Evolutionary conservation across 192 early-diverging fungal genomes (phyloP).

Genomic region (Entophlyctis luteolus): DNA sequence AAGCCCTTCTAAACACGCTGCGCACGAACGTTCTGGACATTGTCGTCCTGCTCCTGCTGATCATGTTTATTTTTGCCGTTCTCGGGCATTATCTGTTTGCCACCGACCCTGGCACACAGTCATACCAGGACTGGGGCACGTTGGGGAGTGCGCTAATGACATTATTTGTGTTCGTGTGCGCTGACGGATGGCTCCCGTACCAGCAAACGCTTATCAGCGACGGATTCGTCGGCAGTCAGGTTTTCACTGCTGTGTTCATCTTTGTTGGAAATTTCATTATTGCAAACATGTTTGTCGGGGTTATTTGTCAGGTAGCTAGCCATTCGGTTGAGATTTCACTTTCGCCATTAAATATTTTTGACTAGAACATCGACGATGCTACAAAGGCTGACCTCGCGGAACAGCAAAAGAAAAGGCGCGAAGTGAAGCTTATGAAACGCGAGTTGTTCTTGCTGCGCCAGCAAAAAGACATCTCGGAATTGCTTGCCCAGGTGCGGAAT

Average conservation of each 20-base stretch:
- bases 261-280: slow-evolving; percentile 50
- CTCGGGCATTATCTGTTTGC: slow-evolving; percentile 50
- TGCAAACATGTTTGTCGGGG: slow-evolving; percentile 51
- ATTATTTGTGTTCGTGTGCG: slow-evolving; percentile 39
- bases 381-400: slow-evolving; percentile 32
- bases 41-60: slow-evolving; percentile 38
- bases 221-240: slow-evolving; percentile 33
- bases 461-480: slow-evolving; percentile 36
- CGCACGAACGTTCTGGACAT: slow-evolving; percentile 40
- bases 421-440: slow-evolving; percentile 34
- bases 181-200: slow-evolving; percentile 45
- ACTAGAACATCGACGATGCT: slow-evolving; percentile 47
- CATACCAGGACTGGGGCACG: slow-evolving; percentile 25
- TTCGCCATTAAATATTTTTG: not conserved
- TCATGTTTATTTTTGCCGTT: slow-evolving; percentile 47
- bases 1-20: slow-evolving; percentile 41
- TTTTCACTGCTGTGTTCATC: slow-evolving; percentile 39
- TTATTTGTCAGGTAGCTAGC: slow-evolving; percentile 41
- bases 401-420: slow-evolving; percentile 17
- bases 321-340: not conserved
- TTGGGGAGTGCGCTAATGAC: slow-evolving; percentile 30
- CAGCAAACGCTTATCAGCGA: slow-evolving; percentile 30
- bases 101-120: not conserved
- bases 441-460: slow-evolving; percentile 47
- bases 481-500: slow-evolving; percentile 37